phyloP scores from a whole-genome alignment of 139 green algal species.

The Chlorella sp. region DNA sequence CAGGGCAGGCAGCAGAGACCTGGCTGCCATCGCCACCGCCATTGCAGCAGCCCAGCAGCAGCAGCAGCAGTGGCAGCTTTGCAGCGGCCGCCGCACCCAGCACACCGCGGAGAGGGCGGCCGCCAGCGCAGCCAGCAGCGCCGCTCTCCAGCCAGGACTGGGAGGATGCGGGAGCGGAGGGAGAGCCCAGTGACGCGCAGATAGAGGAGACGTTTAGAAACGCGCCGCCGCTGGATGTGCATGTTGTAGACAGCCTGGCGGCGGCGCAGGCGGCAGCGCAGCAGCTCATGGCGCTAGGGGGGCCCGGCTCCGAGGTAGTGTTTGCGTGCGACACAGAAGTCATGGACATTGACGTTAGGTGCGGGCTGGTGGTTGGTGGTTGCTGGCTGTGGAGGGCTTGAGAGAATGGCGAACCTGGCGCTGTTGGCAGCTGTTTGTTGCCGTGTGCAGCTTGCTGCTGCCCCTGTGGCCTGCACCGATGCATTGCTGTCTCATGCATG shows the following conservation, averaged over 20 bases:
- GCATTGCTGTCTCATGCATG: not conserved
- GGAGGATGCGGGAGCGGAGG: not conserved
- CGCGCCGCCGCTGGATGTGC: slow-evolving; percentile 45
- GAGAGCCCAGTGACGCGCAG: not conserved
- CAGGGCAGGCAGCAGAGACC: not conserved
- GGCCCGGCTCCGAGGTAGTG: slow-evolving; percentile 2
- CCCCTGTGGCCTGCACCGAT: not conserved
- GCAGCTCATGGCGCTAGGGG: slow-evolving; percentile 17
- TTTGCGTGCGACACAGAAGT: slow-evolving; percentile 96
- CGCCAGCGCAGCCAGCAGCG: not conserved
- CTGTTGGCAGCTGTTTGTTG: not conserved
- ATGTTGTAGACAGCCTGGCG: slow-evolving; percentile 48
- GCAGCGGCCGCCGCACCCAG: slow-evolving; percentile 13
- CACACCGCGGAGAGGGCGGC: not conserved
- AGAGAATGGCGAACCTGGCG: too few relatives aligned
- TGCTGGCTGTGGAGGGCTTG: not conserved
- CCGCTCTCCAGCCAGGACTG: not conserved
- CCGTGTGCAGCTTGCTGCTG: not conserved
- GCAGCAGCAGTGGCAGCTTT: not conserved
- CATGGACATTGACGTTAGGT: slow-evolving; percentile 86
- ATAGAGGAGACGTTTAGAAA: slow-evolving; percentile 34
- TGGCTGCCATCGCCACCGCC: not conserved
- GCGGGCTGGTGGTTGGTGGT: not conserved
- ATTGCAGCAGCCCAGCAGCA: not conserved
- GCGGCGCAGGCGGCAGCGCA: slow-evolving; percentile 23